phyloP scores from a whole-genome alignment of 2,329 filamentous ascomycete genomes.

The Penicillium sp. region DNA sequence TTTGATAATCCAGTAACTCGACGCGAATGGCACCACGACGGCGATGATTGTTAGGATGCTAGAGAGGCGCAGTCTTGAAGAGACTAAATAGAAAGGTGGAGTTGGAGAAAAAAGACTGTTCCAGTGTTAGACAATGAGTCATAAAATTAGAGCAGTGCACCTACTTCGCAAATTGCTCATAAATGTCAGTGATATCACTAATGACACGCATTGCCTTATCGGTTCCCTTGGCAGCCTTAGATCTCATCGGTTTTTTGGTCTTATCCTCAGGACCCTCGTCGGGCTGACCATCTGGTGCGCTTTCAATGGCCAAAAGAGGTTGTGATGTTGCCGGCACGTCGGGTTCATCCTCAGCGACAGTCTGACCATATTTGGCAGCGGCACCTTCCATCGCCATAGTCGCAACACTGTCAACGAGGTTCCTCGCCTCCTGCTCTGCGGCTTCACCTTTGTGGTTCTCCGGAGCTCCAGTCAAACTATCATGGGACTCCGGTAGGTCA shows the following conservation, averaged over 20 bases:
- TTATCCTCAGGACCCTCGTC: conserved; percentile 55
- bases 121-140: background rate
- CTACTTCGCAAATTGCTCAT: conserved; percentile 62
- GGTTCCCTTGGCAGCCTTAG: conserved; percentile 58
- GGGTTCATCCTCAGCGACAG: conserved; percentile 51
- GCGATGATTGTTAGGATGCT: conserved; percentile 53
- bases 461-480: conserved; percentile 73
- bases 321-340: conserved; percentile 50
- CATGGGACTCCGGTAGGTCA: conserved; percentile 70
- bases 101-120: conserved; percentile 59
- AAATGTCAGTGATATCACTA: conserved; percentile 60
- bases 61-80: conserved; percentile 56
- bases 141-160: conserved; percentile 8
- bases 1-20: conserved; percentile 64
- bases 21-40: conserved; percentile 53
- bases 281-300: conserved; percentile 54
- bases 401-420: conserved; percentile 73
- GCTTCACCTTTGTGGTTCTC: conserved; percentile 81
- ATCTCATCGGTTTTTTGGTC: conserved; percentile 76
- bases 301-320: conserved; percentile 43
- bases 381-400: conserved; percentile 72
- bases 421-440: conserved; percentile 77
- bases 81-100: conserved; percentile 57
- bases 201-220: conserved; percentile 60
- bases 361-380: conserved; percentile 71